phyloP scores from a whole-genome alignment of 768 basidiomycete genomes.

The Lactarius psammicola region DNA sequence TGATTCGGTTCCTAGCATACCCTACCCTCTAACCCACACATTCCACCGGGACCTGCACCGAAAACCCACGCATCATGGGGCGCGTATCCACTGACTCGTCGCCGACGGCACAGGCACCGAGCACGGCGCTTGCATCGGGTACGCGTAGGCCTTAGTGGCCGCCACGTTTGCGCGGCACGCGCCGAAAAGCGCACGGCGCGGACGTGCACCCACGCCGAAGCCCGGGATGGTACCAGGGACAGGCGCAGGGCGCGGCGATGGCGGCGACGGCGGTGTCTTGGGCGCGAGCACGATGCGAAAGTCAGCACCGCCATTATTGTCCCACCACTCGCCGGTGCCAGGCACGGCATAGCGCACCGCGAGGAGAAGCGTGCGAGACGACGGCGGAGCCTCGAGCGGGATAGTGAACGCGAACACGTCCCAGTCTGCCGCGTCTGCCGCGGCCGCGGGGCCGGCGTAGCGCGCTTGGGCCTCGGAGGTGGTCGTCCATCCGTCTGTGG shows the following conservation, averaged over 20 bases:
- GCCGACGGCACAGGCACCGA: not conserved
- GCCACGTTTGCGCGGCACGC: not conserved
- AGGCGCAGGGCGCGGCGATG: not conserved
- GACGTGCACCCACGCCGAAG: not conserved
- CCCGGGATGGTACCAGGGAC: not conserved
- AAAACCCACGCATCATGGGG: not conserved
- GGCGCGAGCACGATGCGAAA: constrained; percentile 1
- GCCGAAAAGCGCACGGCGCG: not conserved
- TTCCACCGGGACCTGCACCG: no score
- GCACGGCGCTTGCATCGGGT: not conserved
- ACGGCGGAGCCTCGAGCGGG: not conserved
- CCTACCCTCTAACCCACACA: no score
- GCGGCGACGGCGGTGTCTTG: not conserved
- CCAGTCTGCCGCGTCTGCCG: not conserved
- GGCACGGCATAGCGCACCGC: constrained; percentile 3
- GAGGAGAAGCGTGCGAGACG: not conserved
- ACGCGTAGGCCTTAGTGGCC: not conserved
- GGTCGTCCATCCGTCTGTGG: constrained; percentile 53
- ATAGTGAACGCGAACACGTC: constrained; percentile 19
- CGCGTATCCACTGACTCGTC: not conserved
- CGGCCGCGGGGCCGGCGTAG: not conserved
- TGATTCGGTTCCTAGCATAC: no score
- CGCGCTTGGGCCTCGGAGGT: constrained; percentile 41
- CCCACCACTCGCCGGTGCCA: constrained; percentile 20
- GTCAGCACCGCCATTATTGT: constrained; percentile 17